These are phyloP conservation scores for Hibiscus mutabilis DNA, from an alignment of 345 rosid species.

Conservation along the genomic window DNA sequence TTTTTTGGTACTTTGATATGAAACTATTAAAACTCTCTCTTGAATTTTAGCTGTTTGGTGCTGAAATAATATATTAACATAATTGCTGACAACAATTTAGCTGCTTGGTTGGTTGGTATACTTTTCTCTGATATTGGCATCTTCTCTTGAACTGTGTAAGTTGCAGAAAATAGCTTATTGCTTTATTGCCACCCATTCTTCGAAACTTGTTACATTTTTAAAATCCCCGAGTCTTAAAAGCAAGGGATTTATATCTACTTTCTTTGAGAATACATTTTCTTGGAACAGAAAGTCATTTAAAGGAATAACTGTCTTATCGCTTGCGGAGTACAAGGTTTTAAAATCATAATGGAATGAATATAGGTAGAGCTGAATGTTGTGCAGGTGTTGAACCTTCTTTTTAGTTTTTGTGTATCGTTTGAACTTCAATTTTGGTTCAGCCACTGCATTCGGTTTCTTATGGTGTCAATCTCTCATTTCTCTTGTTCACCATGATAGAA, in stretches of 20 bases:
- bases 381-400: neutral
- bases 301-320: neutral
- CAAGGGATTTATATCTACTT: neutral
- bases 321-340: neutral
- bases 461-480: constrained; percentile 4
- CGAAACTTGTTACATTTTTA: neutral
- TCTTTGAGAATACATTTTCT: neutral
- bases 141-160: neutral
- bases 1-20: neutral
- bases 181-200: neutral
- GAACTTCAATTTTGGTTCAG: neutral
- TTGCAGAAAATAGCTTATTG: neutral
- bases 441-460: neutral
- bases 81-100: neutral
- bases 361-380: neutral
- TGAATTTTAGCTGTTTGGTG: neutral
- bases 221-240: neutral
- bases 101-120: neutral
- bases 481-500: neutral
- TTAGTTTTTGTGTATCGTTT: neutral
- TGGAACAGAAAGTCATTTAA: neutral
- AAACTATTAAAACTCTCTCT: neutral
- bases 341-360: neutral
- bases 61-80: neutral
- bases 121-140: neutral